phyloP scores from a whole-genome alignment of 257 asterid species.

The Schizonepeta tenuifolia region DNA sequence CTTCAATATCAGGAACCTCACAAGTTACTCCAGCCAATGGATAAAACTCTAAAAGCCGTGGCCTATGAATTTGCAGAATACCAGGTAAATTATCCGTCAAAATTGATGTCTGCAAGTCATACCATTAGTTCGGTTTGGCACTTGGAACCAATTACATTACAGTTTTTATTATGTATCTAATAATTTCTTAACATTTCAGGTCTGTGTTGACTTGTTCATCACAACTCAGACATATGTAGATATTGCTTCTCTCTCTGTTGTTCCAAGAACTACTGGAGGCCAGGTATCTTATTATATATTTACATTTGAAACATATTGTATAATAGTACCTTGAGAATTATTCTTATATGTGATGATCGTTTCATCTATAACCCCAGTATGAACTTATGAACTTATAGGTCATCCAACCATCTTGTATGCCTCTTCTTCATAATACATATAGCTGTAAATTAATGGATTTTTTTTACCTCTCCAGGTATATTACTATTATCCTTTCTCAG shows the following conservation, averaged over 20 bases:
- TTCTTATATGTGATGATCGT: constrained; percentile 1
- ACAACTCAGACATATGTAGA: constrained; percentile 89
- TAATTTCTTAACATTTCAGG: constrained; percentile 51
- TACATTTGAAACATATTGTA: constrained; percentile 4
- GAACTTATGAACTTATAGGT: neutral
- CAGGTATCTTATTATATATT: constrained; percentile 56
- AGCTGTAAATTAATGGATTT: constrained; percentile 17
- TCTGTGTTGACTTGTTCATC: constrained; percentile 92
- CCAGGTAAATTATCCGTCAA: constrained; percentile 56
- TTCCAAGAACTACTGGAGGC: constrained; percentile 95
- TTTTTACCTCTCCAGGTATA: constrained; percentile 59
- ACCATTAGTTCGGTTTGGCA: neutral
- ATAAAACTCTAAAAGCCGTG: constrained; percentile 75
- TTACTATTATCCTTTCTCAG: constrained; percentile 89
- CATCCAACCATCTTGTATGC: neutral
- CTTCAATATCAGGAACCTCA: constrained; percentile 77
- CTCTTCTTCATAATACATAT: constrained; percentile 13
- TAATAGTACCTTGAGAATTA: constrained; percentile 17
- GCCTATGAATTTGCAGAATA: constrained; percentile 95
- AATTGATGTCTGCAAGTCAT: constrained; percentile 14
- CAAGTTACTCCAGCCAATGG: constrained; percentile 87
- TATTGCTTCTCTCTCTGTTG: constrained; percentile 82
- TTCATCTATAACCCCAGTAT: constrained; percentile 4
- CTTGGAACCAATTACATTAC: constrained; percentile 14
- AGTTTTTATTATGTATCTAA: constrained; percentile 18